Evolutionary conservation across 2,329 filamentous ascomycete genomes (phyloP).

Genomic region (Lachnellula cervina): DNA sequence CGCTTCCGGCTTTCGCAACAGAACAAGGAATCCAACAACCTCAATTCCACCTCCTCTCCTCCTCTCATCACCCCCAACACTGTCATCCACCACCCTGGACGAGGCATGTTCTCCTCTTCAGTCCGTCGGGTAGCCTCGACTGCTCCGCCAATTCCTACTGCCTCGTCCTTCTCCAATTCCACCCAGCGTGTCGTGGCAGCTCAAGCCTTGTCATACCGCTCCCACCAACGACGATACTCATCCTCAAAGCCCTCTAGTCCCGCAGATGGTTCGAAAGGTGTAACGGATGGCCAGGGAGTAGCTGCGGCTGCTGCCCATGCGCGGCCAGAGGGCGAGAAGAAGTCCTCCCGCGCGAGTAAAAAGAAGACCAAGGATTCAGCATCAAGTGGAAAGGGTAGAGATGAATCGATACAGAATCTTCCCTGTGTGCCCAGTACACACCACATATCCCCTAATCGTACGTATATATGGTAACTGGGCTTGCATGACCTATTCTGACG

Average conservation of each 20-base stretch:
- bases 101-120: slow-evolving; percentile 33
- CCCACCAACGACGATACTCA: slow-evolving; percentile 32
- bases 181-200: slow-evolving; percentile 23
- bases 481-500: not conserved
- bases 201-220: slow-evolving; percentile 27
- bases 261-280: slow-evolving; percentile 31
- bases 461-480: not conserved
- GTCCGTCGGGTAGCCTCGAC: slow-evolving; percentile 28
- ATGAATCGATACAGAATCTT: slow-evolving; percentile 50
- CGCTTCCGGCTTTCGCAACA: not conserved
- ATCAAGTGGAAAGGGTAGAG: slow-evolving; percentile 32
- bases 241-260: slow-evolving; percentile 36
- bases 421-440: slow-evolving; percentile 72
- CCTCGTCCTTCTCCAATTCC: slow-evolving; percentile 21
- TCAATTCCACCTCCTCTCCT: not conserved
- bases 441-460: slow-evolving; percentile 64
- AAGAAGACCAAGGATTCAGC: slow-evolving; percentile 52
- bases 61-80: not conserved
- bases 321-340: slow-evolving; percentile 34
- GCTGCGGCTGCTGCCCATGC: slow-evolving; percentile 22
- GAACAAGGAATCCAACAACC: not conserved
- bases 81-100: not conserved
- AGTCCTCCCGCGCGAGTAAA: slow-evolving; percentile 42
- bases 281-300: slow-evolving; percentile 20
- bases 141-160: slow-evolving; percentile 25